Evolutionary conservation across 495 filamentous ascomycete genomes (phyloP).

Genomic region (Penicillium coffeae): DNA sequence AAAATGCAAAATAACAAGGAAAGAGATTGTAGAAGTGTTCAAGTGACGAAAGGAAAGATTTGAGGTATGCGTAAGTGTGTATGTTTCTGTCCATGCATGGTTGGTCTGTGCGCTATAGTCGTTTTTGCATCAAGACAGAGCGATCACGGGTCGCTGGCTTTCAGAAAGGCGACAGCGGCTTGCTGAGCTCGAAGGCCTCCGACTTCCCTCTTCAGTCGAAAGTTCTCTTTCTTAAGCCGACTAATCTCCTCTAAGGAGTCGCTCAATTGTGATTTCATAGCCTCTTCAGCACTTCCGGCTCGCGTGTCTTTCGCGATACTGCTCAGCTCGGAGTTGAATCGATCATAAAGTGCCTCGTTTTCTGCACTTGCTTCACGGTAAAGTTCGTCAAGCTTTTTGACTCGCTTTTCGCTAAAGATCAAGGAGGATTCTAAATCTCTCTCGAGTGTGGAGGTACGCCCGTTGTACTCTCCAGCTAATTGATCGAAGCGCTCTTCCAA

Average conservation of each 20-base stretch:
- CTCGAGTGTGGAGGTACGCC: constrained; percentile 57
- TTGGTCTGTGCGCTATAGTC: neutral
- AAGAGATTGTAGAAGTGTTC: constrained; percentile 16
- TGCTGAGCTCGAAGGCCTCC: constrained; percentile 44
- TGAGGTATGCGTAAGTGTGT: constrained; percentile 2
- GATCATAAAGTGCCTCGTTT: constrained; percentile 90
- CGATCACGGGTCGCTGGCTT: constrained; percentile 31
- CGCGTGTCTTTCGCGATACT: constrained; percentile 76
- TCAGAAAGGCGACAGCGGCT: constrained; percentile 37
- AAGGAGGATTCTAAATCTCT: constrained; percentile 67
- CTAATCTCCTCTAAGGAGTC: constrained; percentile 65
- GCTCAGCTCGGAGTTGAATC: constrained; percentile 84
- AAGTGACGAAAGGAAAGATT: constrained; percentile 13
- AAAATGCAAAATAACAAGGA: constrained; percentile 13
- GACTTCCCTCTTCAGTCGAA: constrained; percentile 57
- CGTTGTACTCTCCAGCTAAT: constrained; percentile 56
- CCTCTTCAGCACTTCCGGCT: constrained; percentile 67
- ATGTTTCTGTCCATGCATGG: neutral
- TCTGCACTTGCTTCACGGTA: constrained; percentile 87
- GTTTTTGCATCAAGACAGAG: neutral
- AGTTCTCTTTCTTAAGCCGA: constrained; percentile 76
- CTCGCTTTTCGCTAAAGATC: constrained; percentile 68
- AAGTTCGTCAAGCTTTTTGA: constrained; percentile 79
- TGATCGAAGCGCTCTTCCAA: constrained; percentile 64
- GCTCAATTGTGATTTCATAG: constrained; percentile 62